A percentile compares a stretch with the other conserved stretches of the same genome.
Conservation (phyloP, 306 rosid genomes). For the Prunus salicina region DNA sequence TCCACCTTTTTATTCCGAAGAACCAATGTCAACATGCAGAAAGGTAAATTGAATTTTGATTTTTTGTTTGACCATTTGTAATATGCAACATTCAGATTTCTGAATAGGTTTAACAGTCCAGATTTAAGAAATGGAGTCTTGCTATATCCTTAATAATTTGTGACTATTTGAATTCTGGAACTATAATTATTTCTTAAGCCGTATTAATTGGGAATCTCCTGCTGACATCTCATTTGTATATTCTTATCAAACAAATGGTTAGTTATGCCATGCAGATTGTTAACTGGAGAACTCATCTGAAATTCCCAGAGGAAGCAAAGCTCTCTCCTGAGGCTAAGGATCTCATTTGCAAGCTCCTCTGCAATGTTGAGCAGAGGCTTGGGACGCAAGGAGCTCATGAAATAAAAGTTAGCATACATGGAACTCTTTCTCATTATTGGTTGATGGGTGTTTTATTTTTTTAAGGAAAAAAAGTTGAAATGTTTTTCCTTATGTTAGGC, state of each 20-base stretch:
- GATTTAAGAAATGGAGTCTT: background rate
- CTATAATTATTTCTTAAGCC: background rate
- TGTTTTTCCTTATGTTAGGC: constrained; percentile 46
- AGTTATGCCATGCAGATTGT: constrained; percentile 57
- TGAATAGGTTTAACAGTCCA: background rate
- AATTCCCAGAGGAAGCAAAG: constrained; percentile 76
- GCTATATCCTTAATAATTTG: background rate
- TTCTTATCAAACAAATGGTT: constrained; percentile 20
- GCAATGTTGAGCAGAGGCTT: constrained; percentile 83
- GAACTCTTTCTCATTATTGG: background rate
- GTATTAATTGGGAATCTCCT: background rate
- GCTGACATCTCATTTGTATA: background rate
- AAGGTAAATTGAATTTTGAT: constrained; percentile 47
- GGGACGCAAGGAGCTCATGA: constrained; percentile 87
- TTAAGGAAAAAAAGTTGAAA: background rate
- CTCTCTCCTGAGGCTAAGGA: constrained; percentile 77
- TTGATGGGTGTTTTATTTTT: background rate
- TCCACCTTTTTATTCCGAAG: constrained; percentile 87
- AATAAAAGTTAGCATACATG: constrained; percentile 53
- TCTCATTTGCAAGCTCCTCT: constrained; percentile 74
- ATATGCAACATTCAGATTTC: background rate
- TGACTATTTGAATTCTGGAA: background rate
- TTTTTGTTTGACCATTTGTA: background rate
- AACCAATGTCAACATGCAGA: constrained; percentile 81
- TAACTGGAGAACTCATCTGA: constrained; percentile 77